Conservation (phyloP, 108 stramenopile species). For the Schizochytrium sp. region DNA sequence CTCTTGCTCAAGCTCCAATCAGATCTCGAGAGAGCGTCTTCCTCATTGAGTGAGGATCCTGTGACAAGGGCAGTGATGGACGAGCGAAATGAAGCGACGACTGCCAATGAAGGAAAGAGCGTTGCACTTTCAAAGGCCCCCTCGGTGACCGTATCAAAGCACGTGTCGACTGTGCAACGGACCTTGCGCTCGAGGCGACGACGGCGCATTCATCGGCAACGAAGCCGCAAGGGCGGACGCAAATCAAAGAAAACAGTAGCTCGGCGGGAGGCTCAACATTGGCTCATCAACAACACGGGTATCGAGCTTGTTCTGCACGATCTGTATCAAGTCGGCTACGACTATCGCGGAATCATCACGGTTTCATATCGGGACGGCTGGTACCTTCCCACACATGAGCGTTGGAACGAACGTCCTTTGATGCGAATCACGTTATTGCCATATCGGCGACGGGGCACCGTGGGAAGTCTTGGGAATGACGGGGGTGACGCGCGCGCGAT, state of each 20-base stretch:
- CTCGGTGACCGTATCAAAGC: no score
- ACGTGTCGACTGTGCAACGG: neutral
- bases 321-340: neutral
- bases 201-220: neutral
- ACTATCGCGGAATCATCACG: neutral
- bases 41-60: no score
- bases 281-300: constrained; percentile 10
- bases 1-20: neutral
- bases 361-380: neutral
- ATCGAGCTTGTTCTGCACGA: neutral
- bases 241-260: neutral
- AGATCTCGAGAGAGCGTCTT: neutral
- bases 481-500: neutral
- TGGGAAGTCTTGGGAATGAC: neutral
- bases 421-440: neutral
- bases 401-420: neutral
- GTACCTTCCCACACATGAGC: neutral
- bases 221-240: neutral
- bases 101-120: neutral
- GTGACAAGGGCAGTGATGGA: neutral
- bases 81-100: neutral
- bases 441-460: neutral
- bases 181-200: neutral
- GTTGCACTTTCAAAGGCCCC: neutral
- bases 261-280: neutral